Conservation (phyloP, 805 yeast genomes). For the Cyberlindnera samutprakarnensis region DNA sequence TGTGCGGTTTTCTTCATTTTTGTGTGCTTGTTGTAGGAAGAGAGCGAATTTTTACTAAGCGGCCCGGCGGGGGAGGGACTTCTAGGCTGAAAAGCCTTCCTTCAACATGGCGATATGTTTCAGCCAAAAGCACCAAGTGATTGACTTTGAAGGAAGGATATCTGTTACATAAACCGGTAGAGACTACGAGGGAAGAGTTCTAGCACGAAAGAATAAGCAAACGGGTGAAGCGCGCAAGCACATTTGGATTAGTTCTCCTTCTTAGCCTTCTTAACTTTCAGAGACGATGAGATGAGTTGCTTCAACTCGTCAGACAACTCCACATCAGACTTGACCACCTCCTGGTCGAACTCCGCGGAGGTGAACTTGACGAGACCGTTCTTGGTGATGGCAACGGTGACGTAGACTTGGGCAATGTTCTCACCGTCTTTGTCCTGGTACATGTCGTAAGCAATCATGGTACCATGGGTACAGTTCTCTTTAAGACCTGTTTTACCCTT, state of each 20-base stretch:
- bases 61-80: no score
- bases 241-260: conserved; percentile 5
- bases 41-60: no score
- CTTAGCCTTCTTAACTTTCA: conserved; percentile 40
- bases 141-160: no score
- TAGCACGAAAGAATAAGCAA: no score
- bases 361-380: conserved; percentile 64
- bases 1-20: no score
- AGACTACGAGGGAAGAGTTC: no score
- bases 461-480: conserved; percentile 63
- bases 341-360: conserved; percentile 41
- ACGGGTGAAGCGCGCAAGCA: no score
- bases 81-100: no score
- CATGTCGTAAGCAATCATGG: conserved; percentile 62
- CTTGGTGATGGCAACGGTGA: conserved; percentile 70
- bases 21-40: no score
- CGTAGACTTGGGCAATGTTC: conserved; percentile 61
- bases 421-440: conserved; percentile 61
- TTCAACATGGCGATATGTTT: no score
- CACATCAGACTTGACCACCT: conserved; percentile 48
- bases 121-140: no score
- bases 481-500: conserved; percentile 68
- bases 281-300: conserved; percentile 39
- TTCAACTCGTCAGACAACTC: conserved; percentile 41
- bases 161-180: no score